These are phyloP conservation scores for Clausena lansium DNA, from an alignment of 345 rosid species.

Conservation along the genomic window DNA sequence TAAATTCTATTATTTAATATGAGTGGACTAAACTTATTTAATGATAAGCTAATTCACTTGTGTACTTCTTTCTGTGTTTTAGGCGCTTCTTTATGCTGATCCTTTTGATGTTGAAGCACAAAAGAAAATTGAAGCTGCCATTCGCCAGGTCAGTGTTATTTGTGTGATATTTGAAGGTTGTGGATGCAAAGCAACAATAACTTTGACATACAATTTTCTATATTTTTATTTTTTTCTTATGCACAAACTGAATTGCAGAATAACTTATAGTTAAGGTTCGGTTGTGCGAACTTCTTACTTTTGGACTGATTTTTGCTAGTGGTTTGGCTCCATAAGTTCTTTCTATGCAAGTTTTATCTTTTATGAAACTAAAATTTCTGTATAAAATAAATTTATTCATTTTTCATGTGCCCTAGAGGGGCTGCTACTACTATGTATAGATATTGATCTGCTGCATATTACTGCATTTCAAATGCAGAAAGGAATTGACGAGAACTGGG, in stretches of 20 bases:
- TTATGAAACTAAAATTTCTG: not conserved
- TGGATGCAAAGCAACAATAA: not conserved
- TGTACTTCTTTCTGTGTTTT: slow-evolving; percentile 4
- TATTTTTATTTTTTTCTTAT: not conserved
- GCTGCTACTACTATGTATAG: not conserved
- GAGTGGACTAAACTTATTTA: not conserved
- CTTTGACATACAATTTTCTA: not conserved
- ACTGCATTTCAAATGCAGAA: slow-evolving; percentile 50
- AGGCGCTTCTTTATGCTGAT: slow-evolving; percentile 95
- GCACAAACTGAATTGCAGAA: not conserved
- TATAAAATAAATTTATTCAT: not conserved
- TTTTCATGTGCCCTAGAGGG: not conserved
- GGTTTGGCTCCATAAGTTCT: not conserved
- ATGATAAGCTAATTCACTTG: slow-evolving; percentile 10
- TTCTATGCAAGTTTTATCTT: not conserved
- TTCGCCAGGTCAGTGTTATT: slow-evolving; percentile 67
- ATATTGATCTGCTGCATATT: slow-evolving; percentile 7
- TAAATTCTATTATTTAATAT: not conserved
- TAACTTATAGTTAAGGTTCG: not conserved
- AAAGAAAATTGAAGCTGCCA: slow-evolving; percentile 96
- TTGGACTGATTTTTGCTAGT: not conserved
- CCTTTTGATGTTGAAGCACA: slow-evolving; percentile 98
- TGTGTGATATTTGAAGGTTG: not conserved
- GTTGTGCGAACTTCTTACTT: not conserved
- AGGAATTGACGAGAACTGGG: slow-evolving; percentile 99